Base-by-base conservation (phyloP, 106 monocot genomes). In the Phalaenopsis equestris region DNA sequence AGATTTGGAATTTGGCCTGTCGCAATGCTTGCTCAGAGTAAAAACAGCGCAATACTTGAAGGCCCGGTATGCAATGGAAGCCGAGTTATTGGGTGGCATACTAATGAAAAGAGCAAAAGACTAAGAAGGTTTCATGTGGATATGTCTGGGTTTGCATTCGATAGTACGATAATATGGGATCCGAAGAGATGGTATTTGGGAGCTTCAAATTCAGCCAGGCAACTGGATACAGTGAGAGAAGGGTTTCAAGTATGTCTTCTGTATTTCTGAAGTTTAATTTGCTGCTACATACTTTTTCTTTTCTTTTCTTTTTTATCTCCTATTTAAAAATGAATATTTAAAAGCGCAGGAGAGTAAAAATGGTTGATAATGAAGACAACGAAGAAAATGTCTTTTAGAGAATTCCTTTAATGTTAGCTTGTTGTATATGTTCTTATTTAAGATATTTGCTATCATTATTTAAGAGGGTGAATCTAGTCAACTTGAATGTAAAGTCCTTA, bases 81-180 rank as follows among this genome's bases (percentile, higher is more conserved):
- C 56, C 87, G 88, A 82, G 88, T 97, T 36, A 85, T 92, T 79
- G 97, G 97, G 12, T 97, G 94, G 92, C 90, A 97, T 75, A 94
- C 94, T 41, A 94, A 87, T 83, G 90, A 94, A 72, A 92, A 88
- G 78, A 92, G 92, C 45, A 94, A 88, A 81, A 85, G 85, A 79
- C 86, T 92, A 67, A 77, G 84, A 61, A 97, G 97, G 72, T 97
- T 97, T 92, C 97, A 97, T 88, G 90, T 94, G 78, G 92, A 92
- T 81, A 94, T 90, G 90, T 94, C 94, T 7, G 97, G 97, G 41
- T 97, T 97, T 86, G 97, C 97, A 80, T 97, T 97, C 82, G 94
- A 97, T 67, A 94, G 92, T 80, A 97, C 90, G 42, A 92, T 97
- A 65, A 87, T 97, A 58, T 97, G 97, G 97, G 92, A 94, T 79